Base-by-base conservation (phyloP, 2,329 filamentous ascomycete species). In the Onygena corvina region DNA sequence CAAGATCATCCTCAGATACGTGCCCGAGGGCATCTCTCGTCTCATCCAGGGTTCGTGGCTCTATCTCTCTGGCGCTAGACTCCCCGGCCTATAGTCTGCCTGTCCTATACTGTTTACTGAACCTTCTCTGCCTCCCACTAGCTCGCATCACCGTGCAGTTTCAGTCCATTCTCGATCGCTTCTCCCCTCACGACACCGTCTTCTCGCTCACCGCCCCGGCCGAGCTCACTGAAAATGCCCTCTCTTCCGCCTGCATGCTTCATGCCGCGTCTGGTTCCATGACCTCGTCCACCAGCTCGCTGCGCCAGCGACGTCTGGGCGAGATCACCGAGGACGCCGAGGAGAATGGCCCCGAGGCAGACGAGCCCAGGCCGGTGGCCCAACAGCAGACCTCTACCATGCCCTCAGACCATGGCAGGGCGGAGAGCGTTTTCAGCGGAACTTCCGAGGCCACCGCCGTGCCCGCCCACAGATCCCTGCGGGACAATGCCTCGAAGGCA, bases 291-390 rank as follows among this genome's bases (percentile, higher is more conserved):
- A 84, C 79, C 45, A 88, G 84, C 62, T 93, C 87, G 3, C 72
- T 88, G 56, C 79, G 84, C 52, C 76, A 81, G 60, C 79, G 83
- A 59, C 81, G 86, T 56, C 71, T 96, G 58, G 83, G 90, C 70
- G 90, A 94, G 68, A 95, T 96, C 63, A 81, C 84, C n/a, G 92
- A 96, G 67, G 86, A 92, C 68, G 85, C 83, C 48, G 87, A 93
- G 61, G 88, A 94, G 59, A 82, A 80, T 59, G 71, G 78, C 49
- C 73, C 81, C 59, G 80, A 76, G 1, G 66, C 75, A 71, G 76
- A 60, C 67, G 76, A 58, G 31, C 54, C 59, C 4, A n/a, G n/a
- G n/a, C n/a, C n/a, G n/a, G n/a, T n/a, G n/a, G n/a, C n/a, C n/a
- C n/a, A n/a, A 18, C 29, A n/a, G 16, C 34, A 44, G 21, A 12